Evolutionary conservation across 2,329 filamentous ascomycete species (phyloP), one percentile per base, ranked within the genome.

Genomic region (Cyclaneusma minus): DNA sequence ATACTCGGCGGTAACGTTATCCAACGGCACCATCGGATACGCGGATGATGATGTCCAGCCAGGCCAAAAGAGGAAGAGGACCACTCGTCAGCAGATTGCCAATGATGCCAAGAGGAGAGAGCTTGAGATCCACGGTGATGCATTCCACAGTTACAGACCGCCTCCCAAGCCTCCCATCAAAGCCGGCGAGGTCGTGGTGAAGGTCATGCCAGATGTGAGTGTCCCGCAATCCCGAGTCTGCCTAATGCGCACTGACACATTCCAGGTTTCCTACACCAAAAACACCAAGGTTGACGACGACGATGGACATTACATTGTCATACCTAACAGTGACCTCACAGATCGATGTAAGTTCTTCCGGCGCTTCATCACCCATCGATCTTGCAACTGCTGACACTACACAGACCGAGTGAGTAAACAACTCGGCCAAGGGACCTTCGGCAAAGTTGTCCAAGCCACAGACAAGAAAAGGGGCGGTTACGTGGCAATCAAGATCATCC

Each of bases 401-500:
- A 14, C 39, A 93, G 85, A 95, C 52, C 73, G 80, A 56, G 87
- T 98, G 41, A 63, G 78, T 34, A 84, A 83, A 41, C 64, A 95
- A 15, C 74, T 98, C 8, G 89, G 89, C 13, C 89, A 98, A 55
- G 89, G 89, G 36, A 98, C 89, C 0, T 98, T 98, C 48, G 89
- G 89, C 46, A 98, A 98, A 52, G 89, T 98, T 10, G 89, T 98
- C 11, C 79, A 94, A 51, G 89, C 89, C 27, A 75, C 70, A 40
- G 89, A 98, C 48, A 70, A 70, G 33, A 68, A 68, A 42, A 74
- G 73, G 35, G 66, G 65, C 39, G 82, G 85, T 48, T 49, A 63
- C 4, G 91, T 92, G 20, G 89, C 89, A 17, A 83, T 98, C 52
- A 98, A 98, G 53, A 92, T 98, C 50, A 95, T 98, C 38, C 77